These are phyloP conservation scores for Diaporthe sp. DNA, from an alignment of 2,329 filamentous ascomycete genomes.

Conservation along the genomic window DNA sequence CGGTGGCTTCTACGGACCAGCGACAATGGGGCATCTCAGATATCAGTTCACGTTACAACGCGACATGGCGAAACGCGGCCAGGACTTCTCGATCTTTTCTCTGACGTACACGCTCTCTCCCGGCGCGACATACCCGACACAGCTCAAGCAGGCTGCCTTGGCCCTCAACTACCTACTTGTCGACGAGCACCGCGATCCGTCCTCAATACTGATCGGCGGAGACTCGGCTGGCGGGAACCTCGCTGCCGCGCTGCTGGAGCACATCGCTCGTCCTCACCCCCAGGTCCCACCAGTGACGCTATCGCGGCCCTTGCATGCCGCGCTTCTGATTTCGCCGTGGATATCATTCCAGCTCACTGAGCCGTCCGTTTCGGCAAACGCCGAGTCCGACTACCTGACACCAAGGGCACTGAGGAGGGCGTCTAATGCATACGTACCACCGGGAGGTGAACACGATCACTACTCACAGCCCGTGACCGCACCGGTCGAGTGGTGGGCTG, in stretches of 20 bases:
- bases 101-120: conserved; percentile 52
- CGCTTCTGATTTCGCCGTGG: conserved; percentile 24
- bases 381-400: conserved; percentile 29
- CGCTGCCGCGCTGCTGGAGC: conserved; percentile 48
- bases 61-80: conserved; percentile 38
- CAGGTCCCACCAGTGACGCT: conserved; percentile 6
- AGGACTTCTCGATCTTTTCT: conserved; percentile 42
- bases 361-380: background rate
- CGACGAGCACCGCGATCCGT: conserved; percentile 45
- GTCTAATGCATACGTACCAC: conserved; percentile 6
- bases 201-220: conserved; percentile 50
- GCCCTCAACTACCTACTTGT: conserved; percentile 48
- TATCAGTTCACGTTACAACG: conserved; percentile 42
- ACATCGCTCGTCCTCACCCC: conserved; percentile 49
- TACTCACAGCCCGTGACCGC: conserved; percentile 21
- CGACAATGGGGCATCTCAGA: conserved; percentile 44
- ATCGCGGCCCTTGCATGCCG: conserved; percentile 10
- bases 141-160: conserved; percentile 49
- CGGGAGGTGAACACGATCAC: conserved; percentile 2
- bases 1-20: conserved; percentile 45
- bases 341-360: conserved; percentile 4
- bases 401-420: conserved; percentile 1
- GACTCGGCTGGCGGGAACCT: conserved; percentile 55
- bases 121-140: conserved; percentile 46
- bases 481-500: conserved; percentile 13